Percentiles rank a stretch among this genome's conserved stretches.
phyloP scores from a whole-genome alignment of 129 eudicot species.

The Rutidosis leptorrhynchoides region DNA sequence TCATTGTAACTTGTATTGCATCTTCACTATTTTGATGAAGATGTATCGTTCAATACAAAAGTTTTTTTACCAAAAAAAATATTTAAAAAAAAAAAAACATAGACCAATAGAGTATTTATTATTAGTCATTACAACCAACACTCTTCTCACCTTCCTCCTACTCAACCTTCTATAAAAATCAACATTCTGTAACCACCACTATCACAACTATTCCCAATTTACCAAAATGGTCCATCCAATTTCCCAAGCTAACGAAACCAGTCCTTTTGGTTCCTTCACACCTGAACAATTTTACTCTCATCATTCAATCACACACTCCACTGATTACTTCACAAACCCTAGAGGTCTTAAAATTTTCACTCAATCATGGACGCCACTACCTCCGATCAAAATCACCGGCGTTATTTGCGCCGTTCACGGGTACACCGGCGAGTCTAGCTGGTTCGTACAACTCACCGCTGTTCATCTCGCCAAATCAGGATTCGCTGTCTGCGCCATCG shows the following conservation, averaged over 20 bases:
- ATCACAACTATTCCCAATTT: background rate
- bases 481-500: slow-evolving; percentile 87
- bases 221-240: slow-evolving; percentile 61
- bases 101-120: too few relatives aligned
- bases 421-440: slow-evolving; percentile 92
- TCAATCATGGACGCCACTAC: slow-evolving; percentile 85
- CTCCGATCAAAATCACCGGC: slow-evolving; percentile 42
- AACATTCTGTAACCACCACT: background rate
- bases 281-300: slow-evolving; percentile 64
- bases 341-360: slow-evolving; percentile 83
- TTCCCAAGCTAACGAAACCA: slow-evolving; percentile 61
- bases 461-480: slow-evolving; percentile 79
- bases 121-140: slow-evolving; percentile 34
- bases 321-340: slow-evolving; percentile 59
- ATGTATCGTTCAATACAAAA: too few relatives aligned
- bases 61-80: too few relatives aligned
- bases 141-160: slow-evolving; percentile 28
- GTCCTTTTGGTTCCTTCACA: slow-evolving; percentile 64
- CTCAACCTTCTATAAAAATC: slow-evolving; percentile 18
- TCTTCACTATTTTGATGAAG: too few relatives aligned
- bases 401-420: slow-evolving; percentile 77
- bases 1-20: too few relatives aligned
- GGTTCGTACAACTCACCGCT: slow-evolving; percentile 79
- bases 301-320: slow-evolving; percentile 62
- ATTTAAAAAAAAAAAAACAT: too few relatives aligned